These are phyloP conservation scores for Ceratonia siliqua DNA, from an alignment of 306 rosid species.

Conservation along the genomic window DNA sequence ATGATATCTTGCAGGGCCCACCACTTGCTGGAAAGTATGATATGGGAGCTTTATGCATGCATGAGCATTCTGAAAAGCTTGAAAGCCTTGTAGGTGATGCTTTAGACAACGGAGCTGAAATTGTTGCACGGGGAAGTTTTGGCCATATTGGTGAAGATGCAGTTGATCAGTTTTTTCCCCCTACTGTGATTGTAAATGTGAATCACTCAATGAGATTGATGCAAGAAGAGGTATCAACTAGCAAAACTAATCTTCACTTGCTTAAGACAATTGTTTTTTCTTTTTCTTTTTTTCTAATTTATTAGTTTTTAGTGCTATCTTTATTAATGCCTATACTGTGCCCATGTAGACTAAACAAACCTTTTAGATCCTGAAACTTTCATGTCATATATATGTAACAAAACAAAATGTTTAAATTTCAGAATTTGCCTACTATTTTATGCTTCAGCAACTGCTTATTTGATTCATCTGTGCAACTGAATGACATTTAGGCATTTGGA, in stretches of 20 bases:
- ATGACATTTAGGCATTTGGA: constrained; percentile 72
- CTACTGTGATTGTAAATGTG: constrained; percentile 83
- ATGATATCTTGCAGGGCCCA: constrained; percentile 71
- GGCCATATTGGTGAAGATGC: constrained; percentile 91
- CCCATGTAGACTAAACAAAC: constrained; percentile 17
- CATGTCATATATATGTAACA: constrained; percentile 17
- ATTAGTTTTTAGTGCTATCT: neutral
- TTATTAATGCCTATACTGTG: neutral
- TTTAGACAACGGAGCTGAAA: constrained; percentile 84
- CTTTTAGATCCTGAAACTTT: constrained; percentile 30
- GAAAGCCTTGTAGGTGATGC: constrained; percentile 84
- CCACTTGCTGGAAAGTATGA: constrained; percentile 85
- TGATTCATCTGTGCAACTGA: constrained; percentile 29
- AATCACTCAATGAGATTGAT: constrained; percentile 90
- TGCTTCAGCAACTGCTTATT: constrained; percentile 19
- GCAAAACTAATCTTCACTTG: constrained; percentile 22
- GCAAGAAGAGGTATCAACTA: constrained; percentile 87
- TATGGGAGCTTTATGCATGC: constrained; percentile 96
- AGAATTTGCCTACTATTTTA: neutral
- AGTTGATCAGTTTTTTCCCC: constrained; percentile 89
- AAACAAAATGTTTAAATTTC: constrained; percentile 21
- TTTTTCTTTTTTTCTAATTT: neutral
- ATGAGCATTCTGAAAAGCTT: constrained; percentile 95
- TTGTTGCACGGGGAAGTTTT: constrained; percentile 82
- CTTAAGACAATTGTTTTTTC: constrained; percentile 7